Base-by-base conservation (phyloP, 2,329 filamentous ascomycete genomes). In the Pezicula radicicola region DNA sequence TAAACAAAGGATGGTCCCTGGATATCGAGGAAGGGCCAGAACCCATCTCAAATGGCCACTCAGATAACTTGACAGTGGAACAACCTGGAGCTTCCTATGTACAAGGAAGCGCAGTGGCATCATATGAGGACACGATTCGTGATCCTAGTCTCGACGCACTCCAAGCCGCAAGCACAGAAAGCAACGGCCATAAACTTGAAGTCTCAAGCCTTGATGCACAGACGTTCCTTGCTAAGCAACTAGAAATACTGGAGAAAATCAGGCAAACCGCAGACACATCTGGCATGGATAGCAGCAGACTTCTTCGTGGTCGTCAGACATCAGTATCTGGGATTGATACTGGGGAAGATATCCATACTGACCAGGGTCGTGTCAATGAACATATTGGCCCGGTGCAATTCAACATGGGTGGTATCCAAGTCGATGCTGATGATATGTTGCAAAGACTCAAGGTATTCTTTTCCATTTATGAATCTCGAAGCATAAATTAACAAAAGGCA, bases 381-480 rank as follows among this genome's bases (percentile, higher is more conserved):
- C 91, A 96, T 63, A 96, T 96, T 63, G 92, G 92, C 0, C 91
- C 92, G 0, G 91, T 97, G 58, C 91, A 96, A 66, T 97, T 97
- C 74, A 99, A 99, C 68, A 94, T 99, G 80, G 94, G 94, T 40
- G 94, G 94, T 49, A 97, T 99, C 57, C 91, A 96, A 67, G 89
- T 96, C 28, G 91, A 97, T 70, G 91, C 91, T 8, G 92, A 96
- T 65, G 91, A 96, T 64, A 94, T 95, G 88, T 73, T 96, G 52
- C 88, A 91, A 69, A 83, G 88, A 62, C 76, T 96, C 55, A 92
- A 91, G 82, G 90, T 93, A 72, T 64, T 72, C 51, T 48, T 6
- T 47, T 33, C 40, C n/a, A 25, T 46, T 18, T 45, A 21, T 48
- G 8, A 13, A 7, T 3, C 49, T 48, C 30, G 6, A 30, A 27